Base-by-base conservation (phyloP, 257 asterid species). In the Solanum dulcamara region DNA sequence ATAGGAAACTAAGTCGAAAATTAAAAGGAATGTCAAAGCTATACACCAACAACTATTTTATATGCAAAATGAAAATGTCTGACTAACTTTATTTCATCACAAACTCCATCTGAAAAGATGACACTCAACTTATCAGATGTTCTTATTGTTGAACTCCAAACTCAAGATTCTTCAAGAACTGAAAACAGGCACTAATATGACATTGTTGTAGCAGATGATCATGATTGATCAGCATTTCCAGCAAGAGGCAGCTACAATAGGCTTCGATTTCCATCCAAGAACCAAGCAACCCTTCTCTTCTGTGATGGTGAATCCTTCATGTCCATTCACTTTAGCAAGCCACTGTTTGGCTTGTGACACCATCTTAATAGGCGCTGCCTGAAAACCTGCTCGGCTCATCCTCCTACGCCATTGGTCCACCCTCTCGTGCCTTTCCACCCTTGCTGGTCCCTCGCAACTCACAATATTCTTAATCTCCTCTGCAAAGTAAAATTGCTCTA, bases 401-500 rank as follows among this genome's bases (percentile, higher is more conserved):
- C 98, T 90, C 91, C 98, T 83, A 55, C 96, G 91, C 98, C 98
- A 95, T 79, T 93, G 97, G 38, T 94, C 98, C 80, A 93, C 91
- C 87, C 97, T 91, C 84, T 93, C 97, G 84, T 94, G 98, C 92
- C 97, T 84, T 75, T 94, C 98, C 35, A 93, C 93, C 84, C 97
- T 79, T 0, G 97, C 97, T 1, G 96, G 97, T 84, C 98, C 96
- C 89, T 94, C 97, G 18, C 95, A 92, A 75, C 97, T 94, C 84
- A 94, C 97, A 2, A 94, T 93, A 88, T 94, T 93, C 93, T 95
- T 95, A 85, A 95, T 95, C 86, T 95, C 98, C 86, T 95, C 98
- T 0, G 94, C 98, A 15, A 93, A 94, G 85, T 93, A 93, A 83
- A 94, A 95, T 66, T 95, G 98, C 88, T 95, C 98, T 79, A 94